Evolutionary conservation across 768 basidiomycete species (phyloP).

Genomic region (Panellus pusillus): DNA sequence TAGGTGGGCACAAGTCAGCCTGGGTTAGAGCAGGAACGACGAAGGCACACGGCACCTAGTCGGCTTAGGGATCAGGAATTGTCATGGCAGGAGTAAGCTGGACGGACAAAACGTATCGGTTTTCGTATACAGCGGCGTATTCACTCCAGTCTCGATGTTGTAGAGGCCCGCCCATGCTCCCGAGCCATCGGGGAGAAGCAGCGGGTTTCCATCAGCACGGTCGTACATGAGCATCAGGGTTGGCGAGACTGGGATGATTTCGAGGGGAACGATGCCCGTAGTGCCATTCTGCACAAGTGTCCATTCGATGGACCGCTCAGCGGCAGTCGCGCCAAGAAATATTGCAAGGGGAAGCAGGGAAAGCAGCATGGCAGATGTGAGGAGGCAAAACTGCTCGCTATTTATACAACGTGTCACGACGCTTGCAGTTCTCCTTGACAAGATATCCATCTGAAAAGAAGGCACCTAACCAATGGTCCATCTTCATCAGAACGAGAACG

Average conservation of each 20-base stretch:
- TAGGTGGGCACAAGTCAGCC: too few relatives aligned
- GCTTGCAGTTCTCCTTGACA: too few relatives aligned
- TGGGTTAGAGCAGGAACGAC: too few relatives aligned
- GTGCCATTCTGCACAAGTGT: constrained; percentile 18
- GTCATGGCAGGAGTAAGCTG: too few relatives aligned
- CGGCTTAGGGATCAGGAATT: too few relatives aligned
- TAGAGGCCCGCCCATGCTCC: constrained; percentile 17
- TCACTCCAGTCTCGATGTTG: constrained; percentile 16
- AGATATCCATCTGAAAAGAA: too few relatives aligned
- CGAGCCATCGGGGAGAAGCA: constrained; percentile 12
- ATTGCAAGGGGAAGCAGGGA: neutral
- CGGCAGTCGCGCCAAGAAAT: neutral
- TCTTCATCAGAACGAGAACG: too few relatives aligned
- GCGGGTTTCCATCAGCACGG: constrained; percentile 16
- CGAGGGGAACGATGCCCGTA: constrained; percentile 13
- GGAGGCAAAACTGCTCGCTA: too few relatives aligned
- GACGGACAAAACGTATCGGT: constrained; percentile 5
- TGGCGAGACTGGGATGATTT: constrained; percentile 17
- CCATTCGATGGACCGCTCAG: constrained; percentile 8
- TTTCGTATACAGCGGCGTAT: constrained; percentile 4
- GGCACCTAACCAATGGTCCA: too few relatives aligned
- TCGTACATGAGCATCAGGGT: constrained; percentile 19
- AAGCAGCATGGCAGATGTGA: neutral
- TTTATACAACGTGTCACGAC: too few relatives aligned
- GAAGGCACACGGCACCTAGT: too few relatives aligned